Evolutionary conservation across 2,329 filamentous ascomycete species (phyloP).

Genomic region (Hypoxylon rubiginosum): DNA sequence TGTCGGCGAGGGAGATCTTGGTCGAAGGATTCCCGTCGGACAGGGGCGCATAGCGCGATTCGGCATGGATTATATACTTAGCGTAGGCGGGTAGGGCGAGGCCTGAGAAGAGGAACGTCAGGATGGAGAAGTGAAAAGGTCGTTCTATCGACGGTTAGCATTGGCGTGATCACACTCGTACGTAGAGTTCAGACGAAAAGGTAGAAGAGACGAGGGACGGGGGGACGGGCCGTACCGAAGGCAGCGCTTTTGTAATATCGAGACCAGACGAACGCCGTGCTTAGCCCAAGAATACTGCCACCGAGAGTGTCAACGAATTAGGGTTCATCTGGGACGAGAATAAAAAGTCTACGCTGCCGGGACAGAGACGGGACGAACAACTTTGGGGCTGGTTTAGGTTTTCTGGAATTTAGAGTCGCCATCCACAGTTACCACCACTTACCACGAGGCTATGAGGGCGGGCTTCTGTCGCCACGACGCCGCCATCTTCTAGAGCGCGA

Average conservation of each 20-base stretch:
- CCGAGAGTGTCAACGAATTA: not conserved
- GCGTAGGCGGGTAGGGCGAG: conserved; percentile 40
- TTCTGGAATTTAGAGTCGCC: not conserved
- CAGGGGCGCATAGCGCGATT: conserved; percentile 25
- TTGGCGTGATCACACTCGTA: not conserved
- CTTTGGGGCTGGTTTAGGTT: not conserved
- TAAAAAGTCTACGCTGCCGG: not conserved
- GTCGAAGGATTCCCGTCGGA: conserved; percentile 22
- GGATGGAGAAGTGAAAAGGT: conserved; percentile 54
- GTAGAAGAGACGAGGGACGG: too few species aligned
- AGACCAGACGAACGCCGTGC: conserved; percentile 48
- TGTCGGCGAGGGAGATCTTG: conserved; percentile 26
- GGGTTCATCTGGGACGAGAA: not conserved
- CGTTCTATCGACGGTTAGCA: conserved; percentile 45
- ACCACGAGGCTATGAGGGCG: conserved; percentile 35
- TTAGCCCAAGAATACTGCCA: conserved; percentile 42
- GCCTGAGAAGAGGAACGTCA: conserved; percentile 47
- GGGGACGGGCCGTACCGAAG: conserved; percentile 51
- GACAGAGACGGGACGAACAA: conserved; percentile 5
- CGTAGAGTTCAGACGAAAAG: not conserved
- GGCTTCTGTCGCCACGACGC: conserved; percentile 24
- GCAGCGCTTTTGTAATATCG: conserved; percentile 55
- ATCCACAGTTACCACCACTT: conserved; percentile 21
- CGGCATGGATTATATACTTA: conserved; percentile 30
- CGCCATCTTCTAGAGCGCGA: conserved; percentile 24